Evolutionary conservation across 805 yeast species (phyloP).

Genomic region (Ogataea nonfermentans): DNA sequence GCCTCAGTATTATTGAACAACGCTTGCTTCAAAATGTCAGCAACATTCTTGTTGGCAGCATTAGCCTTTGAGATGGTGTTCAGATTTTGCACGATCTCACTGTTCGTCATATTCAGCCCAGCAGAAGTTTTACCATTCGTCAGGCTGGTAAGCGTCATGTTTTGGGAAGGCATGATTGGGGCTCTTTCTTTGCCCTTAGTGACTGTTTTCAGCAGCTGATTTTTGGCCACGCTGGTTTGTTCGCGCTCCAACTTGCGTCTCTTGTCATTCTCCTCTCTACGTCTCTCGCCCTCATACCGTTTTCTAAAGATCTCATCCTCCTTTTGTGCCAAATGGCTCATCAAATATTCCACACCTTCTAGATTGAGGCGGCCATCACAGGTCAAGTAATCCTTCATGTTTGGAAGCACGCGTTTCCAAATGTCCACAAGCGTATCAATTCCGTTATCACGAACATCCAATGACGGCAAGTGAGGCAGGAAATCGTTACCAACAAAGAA

Average conservation of each 20-base stretch:
- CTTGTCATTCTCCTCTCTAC: constrained; percentile 64
- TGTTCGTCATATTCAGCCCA: constrained; percentile 60
- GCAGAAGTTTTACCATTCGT: constrained; percentile 71
- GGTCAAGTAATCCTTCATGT: constrained; percentile 74
- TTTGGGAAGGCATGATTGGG: constrained; percentile 63
- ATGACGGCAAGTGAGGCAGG: constrained; percentile 90
- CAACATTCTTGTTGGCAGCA: constrained; percentile 67
- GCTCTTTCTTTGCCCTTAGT: constrained; percentile 76
- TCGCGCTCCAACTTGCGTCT: constrained; percentile 51
- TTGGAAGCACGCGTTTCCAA: constrained; percentile 76
- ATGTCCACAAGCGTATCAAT: constrained; percentile 76
- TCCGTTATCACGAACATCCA: constrained; percentile 93
- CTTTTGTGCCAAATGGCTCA: constrained; percentile 61
- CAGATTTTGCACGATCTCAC: constrained; percentile 65
- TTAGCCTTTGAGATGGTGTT: constrained; percentile 66
- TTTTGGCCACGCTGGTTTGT: constrained; percentile 44
- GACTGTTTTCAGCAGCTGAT: constrained; percentile 48
- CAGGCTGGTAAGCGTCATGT: constrained; percentile 69
- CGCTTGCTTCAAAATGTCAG: constrained; percentile 53
- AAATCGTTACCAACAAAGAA: constrained; percentile 98
- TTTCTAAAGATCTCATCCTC: constrained; percentile 77
- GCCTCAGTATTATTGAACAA: constrained; percentile 17
- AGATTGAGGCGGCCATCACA: constrained; percentile 84
- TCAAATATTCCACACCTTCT: constrained; percentile 68
- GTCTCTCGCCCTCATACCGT: constrained; percentile 64